These are phyloP conservation scores for Salix purpurea DNA, from an alignment of 345 rosid species.

Conservation along the genomic window DNA sequence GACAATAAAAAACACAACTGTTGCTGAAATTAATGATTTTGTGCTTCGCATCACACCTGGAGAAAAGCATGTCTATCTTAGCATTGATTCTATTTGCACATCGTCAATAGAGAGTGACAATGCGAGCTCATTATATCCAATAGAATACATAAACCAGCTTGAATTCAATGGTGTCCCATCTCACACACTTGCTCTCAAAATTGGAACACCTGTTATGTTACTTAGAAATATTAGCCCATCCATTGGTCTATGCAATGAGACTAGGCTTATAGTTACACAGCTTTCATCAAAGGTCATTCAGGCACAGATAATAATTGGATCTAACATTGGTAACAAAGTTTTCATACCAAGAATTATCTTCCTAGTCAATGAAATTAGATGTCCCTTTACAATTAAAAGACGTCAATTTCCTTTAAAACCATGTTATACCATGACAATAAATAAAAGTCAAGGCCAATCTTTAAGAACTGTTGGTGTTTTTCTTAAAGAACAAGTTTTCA, in stretches of 20 bases:
- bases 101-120: too few relatives aligned
- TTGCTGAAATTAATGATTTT: not conserved
- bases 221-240: slow-evolving; percentile 2
- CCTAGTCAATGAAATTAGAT: not conserved
- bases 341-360: not conserved
- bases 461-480: not conserved
- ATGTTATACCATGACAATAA: slow-evolving; percentile 9
- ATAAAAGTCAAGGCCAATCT: slow-evolving; percentile 10
- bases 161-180: not conserved
- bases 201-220: slow-evolving; percentile 3
- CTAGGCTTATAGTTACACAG: not conserved
- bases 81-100: not conserved
- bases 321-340: not conserved
- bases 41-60: not conserved
- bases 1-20: not conserved
- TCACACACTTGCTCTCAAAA: not conserved
- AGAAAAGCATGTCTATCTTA: not conserved
- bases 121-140: not conserved
- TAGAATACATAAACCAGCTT: not conserved
- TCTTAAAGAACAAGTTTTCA: not conserved
- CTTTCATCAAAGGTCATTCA: not conserved
- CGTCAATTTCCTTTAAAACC: not conserved
- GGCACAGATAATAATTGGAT: not conserved
- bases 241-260: not conserved
- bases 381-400: not conserved